Evolutionary conservation across 495 filamentous ascomycete genomes (phyloP).

Genomic region (Penicillium taxi): DNA sequence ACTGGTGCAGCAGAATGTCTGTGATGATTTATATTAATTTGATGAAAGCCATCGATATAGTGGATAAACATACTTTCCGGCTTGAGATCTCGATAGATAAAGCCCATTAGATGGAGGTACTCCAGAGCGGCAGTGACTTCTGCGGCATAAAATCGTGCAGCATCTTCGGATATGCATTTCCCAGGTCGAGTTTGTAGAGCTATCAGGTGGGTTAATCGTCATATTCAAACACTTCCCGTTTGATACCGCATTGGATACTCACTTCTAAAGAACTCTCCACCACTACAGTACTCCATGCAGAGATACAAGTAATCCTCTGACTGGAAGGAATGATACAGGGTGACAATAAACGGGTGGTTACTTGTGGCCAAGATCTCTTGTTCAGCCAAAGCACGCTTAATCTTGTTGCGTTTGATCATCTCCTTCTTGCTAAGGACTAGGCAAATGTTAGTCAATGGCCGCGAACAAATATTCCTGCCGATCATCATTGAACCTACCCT

Average conservation of each 20-base stretch:
- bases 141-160: constrained; percentile 93
- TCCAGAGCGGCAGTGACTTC: constrained; percentile 97
- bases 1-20: constrained; percentile 98
- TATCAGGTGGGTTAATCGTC: constrained; percentile 17
- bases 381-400: constrained; percentile 94
- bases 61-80: constrained; percentile 73
- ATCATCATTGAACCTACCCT: constrained; percentile 52
- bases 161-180: constrained; percentile 94
- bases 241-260: constrained; percentile 13
- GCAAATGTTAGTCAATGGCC: constrained; percentile 6
- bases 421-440: constrained; percentile 97
- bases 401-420: constrained; percentile 99
- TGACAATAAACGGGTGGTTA: constrained; percentile 98
- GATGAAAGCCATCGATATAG: constrained; percentile 1
- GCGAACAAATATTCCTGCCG: neutral
- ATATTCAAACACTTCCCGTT: neutral
- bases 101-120: constrained; percentile 97
- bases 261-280: constrained; percentile 94
- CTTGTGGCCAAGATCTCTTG: constrained; percentile 97
- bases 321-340: constrained; percentile 96
- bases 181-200: constrained; percentile 93
- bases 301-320: constrained; percentile 97
- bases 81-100: constrained; percentile 97
- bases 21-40: constrained; percentile 1
- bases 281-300: constrained; percentile 99